Conservation (phyloP, 1,284 basidiomycete species). For the Cryptococcus hybrid region DNA sequence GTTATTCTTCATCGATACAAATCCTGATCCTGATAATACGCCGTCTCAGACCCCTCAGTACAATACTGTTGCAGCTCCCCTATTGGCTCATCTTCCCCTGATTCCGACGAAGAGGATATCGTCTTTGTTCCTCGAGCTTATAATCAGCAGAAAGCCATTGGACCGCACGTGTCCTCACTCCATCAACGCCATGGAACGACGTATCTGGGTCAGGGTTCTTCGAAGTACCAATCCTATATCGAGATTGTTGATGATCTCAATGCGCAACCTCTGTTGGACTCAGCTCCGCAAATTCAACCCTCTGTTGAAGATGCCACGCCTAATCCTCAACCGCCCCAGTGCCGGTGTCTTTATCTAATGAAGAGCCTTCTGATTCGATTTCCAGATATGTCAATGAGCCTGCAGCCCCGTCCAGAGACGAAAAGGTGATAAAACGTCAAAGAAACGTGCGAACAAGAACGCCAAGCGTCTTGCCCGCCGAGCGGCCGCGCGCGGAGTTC, state of each 20-base stretch:
- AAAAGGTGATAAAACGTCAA: slow-evolving; percentile 20
- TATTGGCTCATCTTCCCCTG: slow-evolving; percentile 14
- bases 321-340: neutral
- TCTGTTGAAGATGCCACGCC: neutral
- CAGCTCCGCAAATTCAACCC: neutral
- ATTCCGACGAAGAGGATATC: too few relatives aligned
- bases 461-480: slow-evolving; percentile 15
- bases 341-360: neutral
- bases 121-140: slow-evolving; percentile 32
- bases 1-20: neutral
- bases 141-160: slow-evolving; percentile 29
- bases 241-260: too few relatives aligned
- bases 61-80: slow-evolving; percentile 12
- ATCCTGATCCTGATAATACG: neutral
- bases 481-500: slow-evolving; percentile 5
- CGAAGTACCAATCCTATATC: neutral
- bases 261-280: neutral
- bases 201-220: neutral
- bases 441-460: neutral
- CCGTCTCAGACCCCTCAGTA: slow-evolving; percentile 20
- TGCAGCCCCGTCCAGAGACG: slow-evolving; percentile 9
- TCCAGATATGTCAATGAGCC: slow-evolving; percentile 22
- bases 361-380: neutral
- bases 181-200: too few relatives aligned
- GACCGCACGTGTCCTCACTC: too few relatives aligned